Evolutionary conservation across 805 yeast species (phyloP).

Genomic region (Candida jianshihensis): DNA sequence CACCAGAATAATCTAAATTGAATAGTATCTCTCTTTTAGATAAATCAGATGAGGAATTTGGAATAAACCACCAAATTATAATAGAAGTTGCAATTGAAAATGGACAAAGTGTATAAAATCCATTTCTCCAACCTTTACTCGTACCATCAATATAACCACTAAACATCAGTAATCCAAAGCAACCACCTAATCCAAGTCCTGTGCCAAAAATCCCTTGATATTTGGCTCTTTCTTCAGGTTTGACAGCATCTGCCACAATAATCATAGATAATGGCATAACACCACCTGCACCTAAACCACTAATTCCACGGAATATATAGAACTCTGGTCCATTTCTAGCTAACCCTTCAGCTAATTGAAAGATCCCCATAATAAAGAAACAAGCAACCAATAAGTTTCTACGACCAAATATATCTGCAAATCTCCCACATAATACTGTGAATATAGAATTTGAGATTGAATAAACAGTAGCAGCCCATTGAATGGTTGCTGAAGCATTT

Average conservation of each 20-base stretch:
- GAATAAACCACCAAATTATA: slow-evolving; percentile 1
- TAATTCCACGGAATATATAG: slow-evolving; percentile 39
- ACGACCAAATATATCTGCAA: slow-evolving; percentile 51
- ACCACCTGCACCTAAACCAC: slow-evolving; percentile 50
- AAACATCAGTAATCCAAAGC: slow-evolving; percentile 35
- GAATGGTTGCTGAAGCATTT: slow-evolving; percentile 38
- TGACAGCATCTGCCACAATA: slow-evolving; percentile 45
- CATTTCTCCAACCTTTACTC: slow-evolving; percentile 30
- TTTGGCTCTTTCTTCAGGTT: slow-evolving; percentile 46
- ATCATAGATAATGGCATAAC: slow-evolving; percentile 45
- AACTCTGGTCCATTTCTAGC: slow-evolving; percentile 39
- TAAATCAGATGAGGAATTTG: slow-evolving; percentile 23
- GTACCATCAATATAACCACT: slow-evolving; percentile 26
- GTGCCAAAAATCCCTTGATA: slow-evolving; percentile 50
- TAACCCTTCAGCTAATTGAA: slow-evolving; percentile 44
- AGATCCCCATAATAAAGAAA: slow-evolving; percentile 31
- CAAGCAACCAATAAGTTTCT: slow-evolving; percentile 36
- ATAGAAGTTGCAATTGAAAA: slow-evolving; percentile 20
- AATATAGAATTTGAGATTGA: slow-evolving; percentile 45
- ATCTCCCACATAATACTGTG: slow-evolving; percentile 47
- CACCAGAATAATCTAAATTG: slow-evolving; percentile 46
- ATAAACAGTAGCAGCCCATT: slow-evolving; percentile 55
- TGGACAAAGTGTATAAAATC: slow-evolving; percentile 32
- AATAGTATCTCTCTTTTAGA: slow-evolving; percentile 32
- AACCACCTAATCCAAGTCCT: slow-evolving; percentile 42